Percentiles rank a stretch among this genome's conserved stretches.
phyloP scores from a whole-genome alignment of 345 rosid species.

The Eucalyptus marginata region DNA sequence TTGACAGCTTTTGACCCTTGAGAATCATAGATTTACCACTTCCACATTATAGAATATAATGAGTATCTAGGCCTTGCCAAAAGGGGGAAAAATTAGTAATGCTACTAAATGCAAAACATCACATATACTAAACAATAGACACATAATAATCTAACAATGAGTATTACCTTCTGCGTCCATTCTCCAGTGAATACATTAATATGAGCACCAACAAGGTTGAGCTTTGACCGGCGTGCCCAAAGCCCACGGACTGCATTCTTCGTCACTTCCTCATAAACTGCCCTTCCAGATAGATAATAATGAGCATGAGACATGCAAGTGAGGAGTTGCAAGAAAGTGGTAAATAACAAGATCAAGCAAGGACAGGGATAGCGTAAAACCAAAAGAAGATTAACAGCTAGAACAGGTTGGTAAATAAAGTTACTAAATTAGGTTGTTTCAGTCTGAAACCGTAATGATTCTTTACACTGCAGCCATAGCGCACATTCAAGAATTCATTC shows the following conservation, averaged over 20 bases:
- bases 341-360: neutral
- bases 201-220: constrained; percentile 95
- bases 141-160: neutral
- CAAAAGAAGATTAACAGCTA: neutral
- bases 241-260: constrained; percentile 86
- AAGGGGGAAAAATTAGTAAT: neutral
- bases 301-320: neutral
- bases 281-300: constrained; percentile 1
- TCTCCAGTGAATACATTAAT: constrained; percentile 98
- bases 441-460: neutral
- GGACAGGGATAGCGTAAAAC: neutral
- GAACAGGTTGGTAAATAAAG: neutral
- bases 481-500: neutral
- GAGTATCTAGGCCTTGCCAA: neutral
- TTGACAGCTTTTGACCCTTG: neutral
- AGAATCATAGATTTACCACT: neutral
- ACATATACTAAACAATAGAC: neutral
- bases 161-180: constrained; percentile 97
- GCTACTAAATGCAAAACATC: neutral
- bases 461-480: neutral
- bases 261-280: constrained; percentile 95
- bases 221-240: constrained; percentile 94
- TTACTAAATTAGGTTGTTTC: neutral
- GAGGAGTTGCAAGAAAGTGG: neutral
- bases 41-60: neutral